Percentiles rank a stretch among this genome's conserved stretches.
Evolutionary conservation across 768 basidiomycete genomes (phyloP).

Genomic region (Lyophyllum decastes): DNA sequence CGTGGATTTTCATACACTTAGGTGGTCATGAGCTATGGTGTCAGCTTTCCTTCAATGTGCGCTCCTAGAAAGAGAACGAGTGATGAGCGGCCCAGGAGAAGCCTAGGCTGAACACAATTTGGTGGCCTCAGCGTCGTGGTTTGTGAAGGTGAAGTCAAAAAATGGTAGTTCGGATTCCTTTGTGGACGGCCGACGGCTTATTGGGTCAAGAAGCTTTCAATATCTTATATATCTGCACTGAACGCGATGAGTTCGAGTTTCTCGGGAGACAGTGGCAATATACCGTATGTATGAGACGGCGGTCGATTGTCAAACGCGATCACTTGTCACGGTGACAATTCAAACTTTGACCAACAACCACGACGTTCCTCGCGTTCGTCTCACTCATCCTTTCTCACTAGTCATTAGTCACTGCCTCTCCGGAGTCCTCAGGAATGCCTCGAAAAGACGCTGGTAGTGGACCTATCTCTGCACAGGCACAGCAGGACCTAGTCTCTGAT

Average conservation of each 20-base stretch:
- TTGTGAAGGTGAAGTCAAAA: too few species aligned
- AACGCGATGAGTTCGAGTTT: not conserved
- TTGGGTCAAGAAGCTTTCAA: not conserved
- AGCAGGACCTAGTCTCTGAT: constrained; percentile 78
- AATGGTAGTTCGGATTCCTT: too few species aligned
- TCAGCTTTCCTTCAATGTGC: not conserved
- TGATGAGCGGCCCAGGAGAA: too few species aligned
- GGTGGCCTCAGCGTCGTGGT: too few species aligned
- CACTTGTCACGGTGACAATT: not conserved
- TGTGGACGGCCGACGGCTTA: too few species aligned
- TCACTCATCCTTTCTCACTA: not conserved
- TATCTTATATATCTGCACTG: not conserved
- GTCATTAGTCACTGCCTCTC: not conserved
- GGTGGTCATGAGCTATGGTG: not conserved
- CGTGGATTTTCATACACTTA: not conserved
- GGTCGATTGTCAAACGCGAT: not conserved
- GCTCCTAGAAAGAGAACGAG: too few species aligned
- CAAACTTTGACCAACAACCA: not conserved
- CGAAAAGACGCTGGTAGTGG: constrained; percentile 62
- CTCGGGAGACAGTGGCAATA: not conserved
- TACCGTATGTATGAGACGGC: not conserved
- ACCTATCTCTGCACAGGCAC: constrained; percentile 68
- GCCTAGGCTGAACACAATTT: too few species aligned
- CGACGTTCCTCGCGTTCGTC: not conserved
- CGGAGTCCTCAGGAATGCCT: constrained; percentile 47